These are phyloP conservation scores for Candida succiphila DNA, from an alignment of 805 yeast genomes.

Conservation along the genomic window DNA sequence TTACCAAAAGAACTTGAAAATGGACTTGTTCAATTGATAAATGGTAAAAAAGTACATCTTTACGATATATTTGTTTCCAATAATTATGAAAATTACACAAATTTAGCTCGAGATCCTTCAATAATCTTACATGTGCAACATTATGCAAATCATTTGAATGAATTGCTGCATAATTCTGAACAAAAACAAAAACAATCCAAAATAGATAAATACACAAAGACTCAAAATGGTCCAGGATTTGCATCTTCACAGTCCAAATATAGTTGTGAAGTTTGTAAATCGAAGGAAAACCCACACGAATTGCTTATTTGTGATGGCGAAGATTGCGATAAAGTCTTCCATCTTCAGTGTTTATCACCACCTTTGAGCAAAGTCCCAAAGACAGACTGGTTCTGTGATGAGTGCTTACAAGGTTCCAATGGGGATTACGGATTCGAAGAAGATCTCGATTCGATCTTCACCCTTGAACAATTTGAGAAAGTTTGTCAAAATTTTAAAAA, in stretches of 20 bases:
- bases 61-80: constrained; percentile 19
- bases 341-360: constrained; percentile 56
- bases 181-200: too few species aligned
- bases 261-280: constrained; percentile 33
- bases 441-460: constrained; percentile 35
- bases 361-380: constrained; percentile 42
- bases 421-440: constrained; percentile 88
- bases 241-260: not conserved
- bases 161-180: constrained; percentile 1
- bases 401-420: constrained; percentile 69
- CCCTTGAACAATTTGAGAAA: constrained; percentile 42
- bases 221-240: not conserved
- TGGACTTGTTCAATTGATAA: constrained; percentile 5
- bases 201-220: not conserved
- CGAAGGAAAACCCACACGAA: constrained; percentile 30
- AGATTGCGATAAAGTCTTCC: constrained; percentile 64
- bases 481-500: constrained; percentile 42
- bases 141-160: constrained; percentile 11
- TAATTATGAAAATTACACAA: constrained; percentile 2
- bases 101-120: constrained; percentile 5
- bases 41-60: constrained; percentile 13
- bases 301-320: constrained; percentile 61
- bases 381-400: constrained; percentile 72
- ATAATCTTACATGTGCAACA: constrained; percentile 7
- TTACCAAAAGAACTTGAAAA: constrained; percentile 1